Evolutionary conservation across 2,329 filamentous ascomycete genomes (phyloP).

Genomic region (Scedosporium boydii): DNA sequence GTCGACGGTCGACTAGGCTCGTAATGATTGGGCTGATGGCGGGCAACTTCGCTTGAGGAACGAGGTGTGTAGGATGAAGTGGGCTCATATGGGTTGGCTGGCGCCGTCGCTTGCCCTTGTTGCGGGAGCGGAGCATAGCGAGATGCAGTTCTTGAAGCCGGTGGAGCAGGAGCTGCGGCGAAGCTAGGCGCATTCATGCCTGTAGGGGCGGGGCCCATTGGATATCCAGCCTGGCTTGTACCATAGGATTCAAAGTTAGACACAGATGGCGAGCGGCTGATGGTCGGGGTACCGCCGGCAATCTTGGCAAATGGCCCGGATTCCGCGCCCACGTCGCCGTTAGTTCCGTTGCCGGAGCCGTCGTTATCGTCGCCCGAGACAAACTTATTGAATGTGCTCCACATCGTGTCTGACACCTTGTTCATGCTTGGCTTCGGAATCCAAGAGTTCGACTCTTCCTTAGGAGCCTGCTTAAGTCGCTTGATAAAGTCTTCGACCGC

Average conservation of each 20-base stretch:
- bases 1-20: constrained; percentile 18
- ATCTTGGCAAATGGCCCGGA: constrained; percentile 76
- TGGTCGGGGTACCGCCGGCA: constrained; percentile 62
- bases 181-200: constrained; percentile 21
- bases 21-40: constrained; percentile 20
- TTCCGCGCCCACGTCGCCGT: constrained; percentile 47
- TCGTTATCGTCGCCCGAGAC: constrained; percentile 86
- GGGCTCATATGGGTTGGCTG: constrained; percentile 17
- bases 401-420: constrained; percentile 84
- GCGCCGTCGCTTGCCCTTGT: constrained; percentile 18
- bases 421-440: constrained; percentile 94
- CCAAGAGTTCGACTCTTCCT: constrained; percentile 75
- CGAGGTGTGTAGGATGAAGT: constrained; percentile 14
- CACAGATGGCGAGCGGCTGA: constrained; percentile 64
- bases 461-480: constrained; percentile 76
- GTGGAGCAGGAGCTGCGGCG: constrained; percentile 17
- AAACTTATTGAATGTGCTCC: constrained; percentile 92
- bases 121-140: constrained; percentile 36
- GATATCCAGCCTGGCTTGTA: constrained; percentile 20
- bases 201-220: constrained; percentile 12
- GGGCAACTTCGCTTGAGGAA: constrained; percentile 20
- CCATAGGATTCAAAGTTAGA: constrained; percentile 69
- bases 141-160: constrained; percentile 24
- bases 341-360: constrained; percentile 52
- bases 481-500: constrained; percentile 76